Evolutionary conservation across 2,329 filamentous ascomycete species (phyloP).

Genomic region (Macroventuria anomochaeta): DNA sequence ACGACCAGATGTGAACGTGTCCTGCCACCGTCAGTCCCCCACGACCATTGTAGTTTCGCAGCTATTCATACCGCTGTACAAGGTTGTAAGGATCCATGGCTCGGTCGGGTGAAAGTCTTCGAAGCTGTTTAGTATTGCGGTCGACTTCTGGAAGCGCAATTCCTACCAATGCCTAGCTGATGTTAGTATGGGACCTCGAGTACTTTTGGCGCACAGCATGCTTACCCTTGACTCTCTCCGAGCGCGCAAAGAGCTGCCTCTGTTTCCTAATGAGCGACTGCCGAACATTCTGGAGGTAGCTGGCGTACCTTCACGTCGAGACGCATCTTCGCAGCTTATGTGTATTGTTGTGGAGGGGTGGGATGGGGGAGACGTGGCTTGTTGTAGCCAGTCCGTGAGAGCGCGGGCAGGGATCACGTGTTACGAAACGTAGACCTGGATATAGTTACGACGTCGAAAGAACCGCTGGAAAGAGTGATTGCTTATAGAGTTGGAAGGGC

Average conservation of each 20-base stretch:
- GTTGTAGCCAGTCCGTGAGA: constrained; percentile 43
- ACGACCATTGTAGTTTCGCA: constrained; percentile 6
- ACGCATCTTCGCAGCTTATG: constrained; percentile 49
- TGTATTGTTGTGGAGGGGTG: constrained; percentile 38
- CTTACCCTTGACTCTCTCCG: constrained; percentile 82
- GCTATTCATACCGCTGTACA: constrained; percentile 79
- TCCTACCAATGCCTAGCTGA: constrained; percentile 44
- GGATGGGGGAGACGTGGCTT: constrained; percentile 48
- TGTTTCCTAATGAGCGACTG: constrained; percentile 56
- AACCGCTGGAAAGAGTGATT: constrained; percentile 13
- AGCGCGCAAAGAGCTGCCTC: constrained; percentile 85
- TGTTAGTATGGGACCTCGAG: constrained; percentile 33
- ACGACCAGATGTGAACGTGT: constrained; percentile 99
- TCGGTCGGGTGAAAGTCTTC: constrained; percentile 97
- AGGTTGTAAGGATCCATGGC: constrained; percentile 91
- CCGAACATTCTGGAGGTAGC: neutral
- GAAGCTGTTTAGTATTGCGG: constrained; percentile 46
- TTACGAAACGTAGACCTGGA: neutral
- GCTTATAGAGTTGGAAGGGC: constrained; percentile 11
- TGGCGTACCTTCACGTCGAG: constrained; percentile 54
- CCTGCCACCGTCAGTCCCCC: constrained; percentile 60
- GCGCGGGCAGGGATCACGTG: constrained; percentile 22
- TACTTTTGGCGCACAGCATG: constrained; percentile 1
- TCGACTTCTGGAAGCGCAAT: constrained; percentile 7
- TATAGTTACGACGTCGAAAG: neutral